Percentiles rank a stretch among this genome's conserved stretches.
These are phyloP conservation scores for Aspergillus sclerotiicarbonarius DNA, from an alignment of 495 filamentous ascomycete species.

Conservation along the genomic window DNA sequence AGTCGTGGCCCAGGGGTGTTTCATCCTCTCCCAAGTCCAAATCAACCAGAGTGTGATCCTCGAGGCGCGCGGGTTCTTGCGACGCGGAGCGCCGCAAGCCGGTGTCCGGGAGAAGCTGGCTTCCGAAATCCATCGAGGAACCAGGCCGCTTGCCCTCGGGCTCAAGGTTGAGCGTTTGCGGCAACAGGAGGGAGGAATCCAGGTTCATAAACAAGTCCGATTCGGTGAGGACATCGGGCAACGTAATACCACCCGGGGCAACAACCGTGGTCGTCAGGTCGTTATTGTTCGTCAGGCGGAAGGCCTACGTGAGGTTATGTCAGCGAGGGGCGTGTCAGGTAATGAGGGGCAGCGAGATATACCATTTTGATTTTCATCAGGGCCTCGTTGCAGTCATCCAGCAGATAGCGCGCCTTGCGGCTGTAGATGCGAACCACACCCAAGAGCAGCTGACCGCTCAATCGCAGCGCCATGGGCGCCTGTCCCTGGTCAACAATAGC, in stretches of 20 bases:
- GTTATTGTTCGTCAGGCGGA: conserved; percentile 75
- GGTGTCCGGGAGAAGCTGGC: conserved; percentile 67
- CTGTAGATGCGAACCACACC: conserved; percentile 98
- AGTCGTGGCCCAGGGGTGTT: conserved; percentile 46
- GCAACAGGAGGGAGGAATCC: conserved; percentile 71
- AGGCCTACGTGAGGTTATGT: conserved; percentile 54
- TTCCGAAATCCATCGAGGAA: conserved; percentile 54
- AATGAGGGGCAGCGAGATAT: conserved; percentile 21
- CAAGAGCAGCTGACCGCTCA: conserved; percentile 90
- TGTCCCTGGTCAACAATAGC: conserved; percentile 92
- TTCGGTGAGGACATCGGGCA: conserved; percentile 87
- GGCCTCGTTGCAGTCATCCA: conserved; percentile 97
- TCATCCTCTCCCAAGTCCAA: conserved; percentile 53
- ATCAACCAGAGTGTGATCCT: conserved; percentile 50
- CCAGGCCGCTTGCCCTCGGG: conserved; percentile 57
- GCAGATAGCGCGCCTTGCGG: conserved; percentile 89
- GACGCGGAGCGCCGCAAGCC: conserved; percentile 50
- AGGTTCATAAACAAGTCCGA: conserved; percentile 77
- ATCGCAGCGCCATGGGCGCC: conserved; percentile 89
- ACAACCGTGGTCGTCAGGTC: conserved; percentile 71
- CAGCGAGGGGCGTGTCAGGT: conserved; percentile 15
- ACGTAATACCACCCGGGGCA: conserved; percentile 65
- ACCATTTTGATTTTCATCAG: conserved; percentile 99
- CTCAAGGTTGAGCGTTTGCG: conserved; percentile 60
- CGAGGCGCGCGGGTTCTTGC: conserved; percentile 48